Conservation (phyloP, 2,329 filamentous ascomycete species). For the Penicillium griseofulvum region DNA sequence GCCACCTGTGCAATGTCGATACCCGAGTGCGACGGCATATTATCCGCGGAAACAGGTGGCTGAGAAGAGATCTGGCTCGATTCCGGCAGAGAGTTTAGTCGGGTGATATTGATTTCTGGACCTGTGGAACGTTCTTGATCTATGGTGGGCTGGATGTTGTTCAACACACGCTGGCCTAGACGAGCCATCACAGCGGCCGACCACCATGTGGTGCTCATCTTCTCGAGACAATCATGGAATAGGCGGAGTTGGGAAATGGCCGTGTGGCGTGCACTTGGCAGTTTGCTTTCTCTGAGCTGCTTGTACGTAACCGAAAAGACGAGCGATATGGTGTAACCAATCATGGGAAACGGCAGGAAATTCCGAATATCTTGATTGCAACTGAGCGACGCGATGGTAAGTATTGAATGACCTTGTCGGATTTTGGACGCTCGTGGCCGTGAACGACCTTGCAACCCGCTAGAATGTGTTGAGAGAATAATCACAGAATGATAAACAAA, state of each 20-base stretch:
- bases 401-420: constrained; percentile 5
- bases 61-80: not conserved
- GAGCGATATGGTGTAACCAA: constrained; percentile 17
- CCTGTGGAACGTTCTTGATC: constrained; percentile 4
- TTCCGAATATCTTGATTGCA: constrained; percentile 2
- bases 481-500: constrained; percentile 16
- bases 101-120: not conserved
- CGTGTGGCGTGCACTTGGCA: constrained; percentile 8
- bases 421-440: constrained; percentile 3
- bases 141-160: constrained; percentile 8
- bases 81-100: not conserved
- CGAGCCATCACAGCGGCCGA: constrained; percentile 15
- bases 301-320: constrained; percentile 19
- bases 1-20: not conserved
- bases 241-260: constrained; percentile 8
- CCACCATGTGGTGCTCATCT: constrained; percentile 16
- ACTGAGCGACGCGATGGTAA: constrained; percentile 2
- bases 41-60: not conserved
- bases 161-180: constrained; percentile 11
- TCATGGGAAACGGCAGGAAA: constrained; percentile 11
- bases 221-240: constrained; percentile 12
- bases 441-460: constrained; percentile 11
- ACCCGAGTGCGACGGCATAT: not conserved
- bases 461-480: constrained; percentile 13
- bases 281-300: constrained; percentile 11